A percentile compares a stretch with the other conserved stretches of the same genome.
Conservation (phyloP, 2,329 filamentous ascomycete species). For the Hypoxylon sp. region DNA sequence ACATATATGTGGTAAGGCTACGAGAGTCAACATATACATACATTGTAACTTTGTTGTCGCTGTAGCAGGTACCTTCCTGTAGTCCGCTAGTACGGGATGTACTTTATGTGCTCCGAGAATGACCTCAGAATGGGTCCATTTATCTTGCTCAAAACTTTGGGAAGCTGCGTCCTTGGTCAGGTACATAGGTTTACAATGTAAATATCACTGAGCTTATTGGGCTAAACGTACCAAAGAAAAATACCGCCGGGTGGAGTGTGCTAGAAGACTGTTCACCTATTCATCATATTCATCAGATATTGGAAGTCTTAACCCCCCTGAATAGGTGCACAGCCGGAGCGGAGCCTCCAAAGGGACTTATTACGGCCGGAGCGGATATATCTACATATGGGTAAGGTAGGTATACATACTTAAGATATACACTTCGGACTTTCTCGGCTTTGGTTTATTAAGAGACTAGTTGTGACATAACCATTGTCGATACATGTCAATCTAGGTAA, state of each 20-base stretch:
- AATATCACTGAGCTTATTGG: not conserved
- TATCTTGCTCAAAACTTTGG: not conserved
- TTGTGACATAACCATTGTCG: not conserved
- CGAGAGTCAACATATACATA: too few species aligned
- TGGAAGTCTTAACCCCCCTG: not conserved
- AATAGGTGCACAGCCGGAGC: not conserved
- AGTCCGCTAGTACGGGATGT: not conserved
- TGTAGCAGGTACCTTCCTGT: not conserved
- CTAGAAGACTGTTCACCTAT: too few species aligned
- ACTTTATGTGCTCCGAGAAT: not conserved
- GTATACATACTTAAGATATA: too few species aligned
- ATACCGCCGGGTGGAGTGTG: not conserved
- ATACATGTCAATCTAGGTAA: too few species aligned
- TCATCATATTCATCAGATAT: not conserved
- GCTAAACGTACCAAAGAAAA: not conserved
- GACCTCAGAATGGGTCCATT: constrained; percentile 11
- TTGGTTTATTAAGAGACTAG: not conserved
- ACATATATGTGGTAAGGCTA: too few species aligned
- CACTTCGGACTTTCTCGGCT: too few species aligned
- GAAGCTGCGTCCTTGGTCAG: not conserved
- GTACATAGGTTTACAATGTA: not conserved
- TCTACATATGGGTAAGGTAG: too few species aligned
- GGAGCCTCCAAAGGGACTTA: not conserved
- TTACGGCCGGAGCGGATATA: not conserved
- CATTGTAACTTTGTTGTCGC: not conserved